Evolutionary conservation across 306 rosid genomes (phyloP), one percentile per base, ranked within the genome.

Genomic region (Echinosophora koreensis): DNA sequence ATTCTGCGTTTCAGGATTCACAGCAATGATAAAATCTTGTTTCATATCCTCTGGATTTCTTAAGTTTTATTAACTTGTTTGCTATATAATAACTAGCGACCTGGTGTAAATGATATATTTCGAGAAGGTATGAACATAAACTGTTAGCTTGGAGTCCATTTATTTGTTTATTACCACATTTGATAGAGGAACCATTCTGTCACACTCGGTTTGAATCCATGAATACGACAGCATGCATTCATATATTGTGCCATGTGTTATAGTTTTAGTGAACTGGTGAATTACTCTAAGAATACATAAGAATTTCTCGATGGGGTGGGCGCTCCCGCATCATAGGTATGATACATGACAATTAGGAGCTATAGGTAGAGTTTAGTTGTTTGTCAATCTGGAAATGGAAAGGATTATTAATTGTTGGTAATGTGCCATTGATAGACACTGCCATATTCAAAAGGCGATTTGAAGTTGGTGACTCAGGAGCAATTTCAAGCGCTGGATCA

Each of bases 381-480:
- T 69, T 57, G 12, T 17, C 38, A 37, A 64, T 57, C 49, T 37
- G 58, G 44, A 77, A 77, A 80, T 58, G 8, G 39, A 51, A 80
- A 74, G 15, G 46, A 58, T 76, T 66, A 37, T 64, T 34, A 69
- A 63, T 42, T 30, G 22, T 49, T 73, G 71, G 72, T 34, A 66
- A 47, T 44, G 69, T 66, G 42, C 6, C 69, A 44, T 69, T 69
- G 5, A 80, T 86, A 90, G 97, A 79, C 78, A 39, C 71, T 60
- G 87, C 88, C 86, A 71, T 74, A 72, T 76, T 63, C 89, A 38
- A 78, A 85, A 49, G 89, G 59, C 22, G 90, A 88, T 69, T 12
- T 86, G 39, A 83, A 82, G 86, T 69, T 86, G 46, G 86, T 57
- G 51, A 60, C 41, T 35, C 58, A 18, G 68, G 87, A 86, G 78